These are phyloP conservation scores for Lentinus brumalis DNA, from an alignment of 768 basidiomycete species.

Conservation along the genomic window DNA sequence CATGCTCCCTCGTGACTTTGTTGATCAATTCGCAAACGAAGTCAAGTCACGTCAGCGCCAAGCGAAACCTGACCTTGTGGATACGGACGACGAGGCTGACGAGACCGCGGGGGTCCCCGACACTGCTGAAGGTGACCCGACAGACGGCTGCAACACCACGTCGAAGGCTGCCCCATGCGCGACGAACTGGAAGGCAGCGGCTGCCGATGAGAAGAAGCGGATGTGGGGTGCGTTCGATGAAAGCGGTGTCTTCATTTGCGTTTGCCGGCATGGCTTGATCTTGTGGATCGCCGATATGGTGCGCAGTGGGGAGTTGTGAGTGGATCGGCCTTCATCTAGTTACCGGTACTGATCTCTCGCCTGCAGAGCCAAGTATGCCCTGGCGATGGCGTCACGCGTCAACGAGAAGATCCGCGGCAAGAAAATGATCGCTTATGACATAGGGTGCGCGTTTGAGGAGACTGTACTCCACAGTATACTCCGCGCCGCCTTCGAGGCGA, in stretches of 20 bases:
- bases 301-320: constrained; percentile 24
- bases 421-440: constrained; percentile 17
- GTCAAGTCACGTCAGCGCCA: constrained; percentile 27
- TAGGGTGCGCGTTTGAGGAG: constrained; percentile 21
- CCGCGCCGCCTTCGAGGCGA: not conserved
- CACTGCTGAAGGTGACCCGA: constrained; percentile 19
- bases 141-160: constrained; percentile 14
- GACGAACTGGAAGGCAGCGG: constrained; percentile 36
- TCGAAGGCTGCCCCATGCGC: constrained; percentile 23
- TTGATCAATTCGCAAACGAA: constrained; percentile 35
- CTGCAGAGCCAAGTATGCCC: constrained; percentile 28
- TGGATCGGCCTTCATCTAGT: not conserved
- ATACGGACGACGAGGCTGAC: not conserved
- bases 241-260: constrained; percentile 38
- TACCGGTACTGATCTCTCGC: not conserved
- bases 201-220: constrained; percentile 31
- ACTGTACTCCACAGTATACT: constrained; percentile 18
- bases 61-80: not conserved
- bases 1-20: constrained; percentile 27
- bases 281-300: constrained; percentile 25
- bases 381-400: constrained; percentile 6
- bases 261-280: constrained; percentile 21
- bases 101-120: constrained; percentile 25
- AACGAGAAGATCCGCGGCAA: not conserved
- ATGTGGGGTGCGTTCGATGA: constrained; percentile 40